phyloP scores from a whole-genome alignment of 345 rosid species.

The Psidium friedrichsthalianum region DNA sequence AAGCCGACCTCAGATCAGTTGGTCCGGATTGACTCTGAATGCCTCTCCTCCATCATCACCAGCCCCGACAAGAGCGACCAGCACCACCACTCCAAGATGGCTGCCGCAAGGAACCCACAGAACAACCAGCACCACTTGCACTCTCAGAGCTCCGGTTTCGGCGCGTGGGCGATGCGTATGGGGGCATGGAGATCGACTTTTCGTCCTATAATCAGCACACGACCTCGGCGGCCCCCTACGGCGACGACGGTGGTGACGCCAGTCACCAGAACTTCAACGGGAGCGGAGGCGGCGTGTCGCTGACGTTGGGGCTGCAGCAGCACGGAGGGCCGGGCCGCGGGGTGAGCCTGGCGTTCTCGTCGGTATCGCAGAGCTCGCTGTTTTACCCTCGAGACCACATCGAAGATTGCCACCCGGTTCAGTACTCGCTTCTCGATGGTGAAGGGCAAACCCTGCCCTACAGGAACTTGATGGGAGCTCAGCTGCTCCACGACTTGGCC shows the following conservation, averaged over 20 bases:
- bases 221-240: not conserved
- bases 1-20: conserved; percentile 65
- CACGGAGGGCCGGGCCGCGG: conserved; percentile 37
- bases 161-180: conserved; percentile 6
- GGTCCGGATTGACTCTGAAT: conserved; percentile 71
- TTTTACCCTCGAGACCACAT: conserved; percentile 76
- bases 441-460: conserved; percentile 88
- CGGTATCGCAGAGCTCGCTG: conserved; percentile 56
- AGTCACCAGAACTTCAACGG: conserved; percentile 20
- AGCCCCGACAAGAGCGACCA: conserved; percentile 29
- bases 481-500: conserved; percentile 86
- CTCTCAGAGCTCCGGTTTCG: conserved; percentile 22
- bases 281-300: conserved; percentile 54
- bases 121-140: conserved; percentile 12
- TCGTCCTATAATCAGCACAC: conserved; percentile 51
- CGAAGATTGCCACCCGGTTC: conserved; percentile 64
- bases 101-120: conserved; percentile 9
- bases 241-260: not conserved
- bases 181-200: conserved; percentile 53
- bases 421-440: conserved; percentile 70
- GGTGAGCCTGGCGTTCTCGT: conserved; percentile 68
- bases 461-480: conserved; percentile 92
- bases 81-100: conserved; percentile 8
- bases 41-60: conserved; percentile 71
- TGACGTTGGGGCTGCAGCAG: conserved; percentile 92